phyloP scores from a whole-genome alignment of 2,329 filamentous ascomycete species.

The Exophiala xenobiotica region DNA sequence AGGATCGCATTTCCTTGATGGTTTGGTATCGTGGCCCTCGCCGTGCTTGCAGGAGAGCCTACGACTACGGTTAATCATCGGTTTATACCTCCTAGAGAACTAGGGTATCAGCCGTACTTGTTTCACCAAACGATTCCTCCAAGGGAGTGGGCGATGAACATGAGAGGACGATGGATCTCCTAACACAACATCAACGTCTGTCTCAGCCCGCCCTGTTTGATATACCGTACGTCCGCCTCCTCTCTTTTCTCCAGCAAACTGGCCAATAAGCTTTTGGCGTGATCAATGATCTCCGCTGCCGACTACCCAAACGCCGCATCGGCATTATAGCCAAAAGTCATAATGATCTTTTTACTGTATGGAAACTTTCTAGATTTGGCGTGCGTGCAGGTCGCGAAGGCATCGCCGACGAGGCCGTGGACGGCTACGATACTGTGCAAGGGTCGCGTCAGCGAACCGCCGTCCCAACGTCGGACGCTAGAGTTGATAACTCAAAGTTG shows the following conservation, averaged over 20 bases:
- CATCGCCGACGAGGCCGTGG: constrained; percentile 38
- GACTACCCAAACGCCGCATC: constrained; percentile 36
- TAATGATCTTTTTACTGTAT: constrained; percentile 20
- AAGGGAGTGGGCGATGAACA: constrained; percentile 35
- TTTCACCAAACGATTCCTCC: constrained; percentile 32
- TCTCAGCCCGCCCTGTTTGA: not conserved
- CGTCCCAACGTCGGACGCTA: too few relatives aligned
- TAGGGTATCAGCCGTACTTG: constrained; percentile 1
- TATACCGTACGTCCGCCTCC: not conserved
- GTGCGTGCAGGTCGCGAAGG: constrained; percentile 38
- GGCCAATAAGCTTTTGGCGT: constrained; percentile 36
- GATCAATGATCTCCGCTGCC: constrained; percentile 37
- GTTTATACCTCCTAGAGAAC: not conserved
- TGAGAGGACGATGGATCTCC: constrained; percentile 27
- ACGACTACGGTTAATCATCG: not conserved
- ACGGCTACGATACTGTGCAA: constrained; percentile 39
- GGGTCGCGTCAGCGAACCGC: not conserved
- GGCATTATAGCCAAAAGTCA: constrained; percentile 33
- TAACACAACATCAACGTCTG: not conserved
- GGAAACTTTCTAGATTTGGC: constrained; percentile 15
- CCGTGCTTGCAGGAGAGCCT: constrained; percentile 38
- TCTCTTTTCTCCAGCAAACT: constrained; percentile 26
- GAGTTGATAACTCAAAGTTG: not conserved
- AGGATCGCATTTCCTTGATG: constrained; percentile 36
- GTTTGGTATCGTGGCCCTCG: constrained; percentile 38